A percentile compares a stretch with the other conserved stretches of the same genome.
These are phyloP conservation scores for Entophlyctis luteolus DNA, from an alignment of 192 early-diverging fungal genomes.

Conservation along the genomic window DNA sequence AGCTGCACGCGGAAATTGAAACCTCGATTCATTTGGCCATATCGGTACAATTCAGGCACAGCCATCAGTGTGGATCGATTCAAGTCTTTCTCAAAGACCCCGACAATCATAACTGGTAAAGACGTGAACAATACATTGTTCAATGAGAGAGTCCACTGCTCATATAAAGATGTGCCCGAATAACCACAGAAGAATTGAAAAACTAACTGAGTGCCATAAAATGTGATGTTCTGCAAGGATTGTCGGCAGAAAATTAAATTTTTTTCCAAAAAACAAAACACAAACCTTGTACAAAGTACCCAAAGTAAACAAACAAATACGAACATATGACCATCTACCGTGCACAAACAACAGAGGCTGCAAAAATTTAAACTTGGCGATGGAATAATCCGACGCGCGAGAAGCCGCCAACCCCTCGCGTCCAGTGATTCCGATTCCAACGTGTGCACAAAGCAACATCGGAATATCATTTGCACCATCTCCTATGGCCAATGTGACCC, in stretches of 20 bases:
- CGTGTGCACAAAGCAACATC: constrained; percentile 89
- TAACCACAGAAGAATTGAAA: constrained; percentile 77
- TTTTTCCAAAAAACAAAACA: neutral
- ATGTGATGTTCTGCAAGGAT: constrained; percentile 53
- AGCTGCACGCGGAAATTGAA: constrained; percentile 53
- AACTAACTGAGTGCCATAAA: constrained; percentile 69
- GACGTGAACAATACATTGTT: constrained; percentile 83
- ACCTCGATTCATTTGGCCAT: constrained; percentile 51
- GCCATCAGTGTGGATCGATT: constrained; percentile 57
- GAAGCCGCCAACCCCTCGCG: constrained; percentile 83
- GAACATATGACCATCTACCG: constrained; percentile 77
- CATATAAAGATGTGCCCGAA: constrained; percentile 63
- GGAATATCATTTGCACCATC: constrained; percentile 92
- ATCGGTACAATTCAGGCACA: constrained; percentile 70
- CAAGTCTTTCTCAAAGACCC: constrained; percentile 77
- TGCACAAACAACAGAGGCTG: constrained; percentile 79
- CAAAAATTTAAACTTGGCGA: constrained; percentile 84
- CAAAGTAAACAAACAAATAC: constrained; percentile 52
- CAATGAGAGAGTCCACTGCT: constrained; percentile 73
- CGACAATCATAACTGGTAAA: constrained; percentile 69
- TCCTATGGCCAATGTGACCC: constrained; percentile 79
- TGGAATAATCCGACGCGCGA: constrained; percentile 77
- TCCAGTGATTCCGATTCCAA: constrained; percentile 86
- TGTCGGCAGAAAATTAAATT: neutral
- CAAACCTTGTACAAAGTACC: constrained; percentile 79